Evolutionary conservation across 2,329 filamentous ascomycete genomes (phyloP).

Genomic region (Microsporum canis): DNA sequence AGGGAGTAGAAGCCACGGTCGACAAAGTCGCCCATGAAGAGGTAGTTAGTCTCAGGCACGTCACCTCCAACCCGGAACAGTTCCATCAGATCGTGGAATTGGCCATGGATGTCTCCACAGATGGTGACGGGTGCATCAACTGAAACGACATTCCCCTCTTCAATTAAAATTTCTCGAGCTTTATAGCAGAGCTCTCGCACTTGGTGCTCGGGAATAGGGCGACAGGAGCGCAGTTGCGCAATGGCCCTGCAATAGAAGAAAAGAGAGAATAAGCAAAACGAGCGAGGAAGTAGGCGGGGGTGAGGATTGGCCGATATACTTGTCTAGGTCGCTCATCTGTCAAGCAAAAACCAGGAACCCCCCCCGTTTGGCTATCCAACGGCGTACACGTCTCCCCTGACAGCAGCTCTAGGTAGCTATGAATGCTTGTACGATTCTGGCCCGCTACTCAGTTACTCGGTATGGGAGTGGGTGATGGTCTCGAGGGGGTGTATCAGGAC

Average conservation of each 20-base stretch:
- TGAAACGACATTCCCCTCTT: slow-evolving; percentile 98
- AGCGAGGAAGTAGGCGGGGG: not conserved
- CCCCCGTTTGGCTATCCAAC: not conserved
- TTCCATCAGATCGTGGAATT: slow-evolving; percentile 98
- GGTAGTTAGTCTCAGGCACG: slow-evolving; percentile 95
- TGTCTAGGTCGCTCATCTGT: slow-evolving; percentile 84
- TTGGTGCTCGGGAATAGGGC: slow-evolving; percentile 87
- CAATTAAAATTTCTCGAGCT: slow-evolving; percentile 96
- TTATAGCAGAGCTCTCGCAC: slow-evolving; percentile 97
- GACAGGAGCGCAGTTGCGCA: slow-evolving; percentile 85
- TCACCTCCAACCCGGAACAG: slow-evolving; percentile 97
- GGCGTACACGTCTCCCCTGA: not conserved
- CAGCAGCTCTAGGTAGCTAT: not conserved
- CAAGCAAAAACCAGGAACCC: slow-evolving; percentile 14
- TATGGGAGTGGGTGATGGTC: not conserved
- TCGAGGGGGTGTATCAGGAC: slow-evolving; percentile 1
- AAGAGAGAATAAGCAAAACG: not conserved
- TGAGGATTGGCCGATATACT: slow-evolving; percentile 41
- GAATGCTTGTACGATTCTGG: not conserved
- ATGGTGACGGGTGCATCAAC: slow-evolving; percentile 95
- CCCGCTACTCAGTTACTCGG: not conserved
- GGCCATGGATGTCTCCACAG: slow-evolving; percentile 95
- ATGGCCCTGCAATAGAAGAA: slow-evolving; percentile 56
- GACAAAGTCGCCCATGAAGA: slow-evolving; percentile 96
- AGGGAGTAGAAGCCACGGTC: slow-evolving; percentile 98